Evolutionary conservation across 2,329 filamentous ascomycete genomes (phyloP).

Genomic region (Sporothrix variecibatus): DNA sequence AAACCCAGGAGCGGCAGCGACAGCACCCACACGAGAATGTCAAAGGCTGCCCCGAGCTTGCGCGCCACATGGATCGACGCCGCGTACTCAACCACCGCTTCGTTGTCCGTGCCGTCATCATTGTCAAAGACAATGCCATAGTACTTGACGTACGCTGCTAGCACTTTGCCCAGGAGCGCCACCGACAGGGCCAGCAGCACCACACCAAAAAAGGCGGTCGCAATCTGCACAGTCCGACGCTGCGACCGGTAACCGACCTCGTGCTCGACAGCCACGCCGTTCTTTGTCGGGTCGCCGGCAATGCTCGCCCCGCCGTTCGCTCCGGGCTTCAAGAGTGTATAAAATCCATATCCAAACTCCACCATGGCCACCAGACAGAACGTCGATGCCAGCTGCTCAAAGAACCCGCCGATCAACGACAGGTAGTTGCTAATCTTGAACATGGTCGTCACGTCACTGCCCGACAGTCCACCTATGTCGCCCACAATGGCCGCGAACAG

Average conservation of each 20-base stretch:
- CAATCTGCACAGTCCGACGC: constrained; percentile 23
- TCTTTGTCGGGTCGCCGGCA: neutral
- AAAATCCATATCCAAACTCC: constrained; percentile 34
- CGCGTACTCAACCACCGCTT: neutral
- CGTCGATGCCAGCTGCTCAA: constrained; percentile 29
- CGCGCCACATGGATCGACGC: neutral
- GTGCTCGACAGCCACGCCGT: neutral
- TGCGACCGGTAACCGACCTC: neutral
- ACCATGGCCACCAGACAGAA: constrained; percentile 33
- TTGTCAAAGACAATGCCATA: neutral
- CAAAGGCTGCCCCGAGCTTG: constrained; percentile 3
- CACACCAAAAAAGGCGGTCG: constrained; percentile 10
- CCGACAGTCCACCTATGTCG: neutral
- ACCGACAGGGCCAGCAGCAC: constrained; percentile 30
- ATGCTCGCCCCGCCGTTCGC: constrained; percentile 21
- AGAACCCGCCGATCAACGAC: neutral
- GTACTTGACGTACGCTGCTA: neutral
- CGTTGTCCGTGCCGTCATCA: neutral
- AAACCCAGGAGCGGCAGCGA: neutral
- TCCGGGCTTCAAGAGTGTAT: constrained; percentile 27
- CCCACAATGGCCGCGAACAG: neutral
- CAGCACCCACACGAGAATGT: neutral
- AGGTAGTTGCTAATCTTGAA: constrained; percentile 21
- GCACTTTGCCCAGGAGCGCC: constrained; percentile 10
- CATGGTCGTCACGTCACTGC: neutral